Percentiles rank a stretch among this genome's conserved stretches.
These are phyloP conservation scores for Hanseniaspora hatyaiensis DNA, from an alignment of 805 yeast species.

Conservation along the genomic window DNA sequence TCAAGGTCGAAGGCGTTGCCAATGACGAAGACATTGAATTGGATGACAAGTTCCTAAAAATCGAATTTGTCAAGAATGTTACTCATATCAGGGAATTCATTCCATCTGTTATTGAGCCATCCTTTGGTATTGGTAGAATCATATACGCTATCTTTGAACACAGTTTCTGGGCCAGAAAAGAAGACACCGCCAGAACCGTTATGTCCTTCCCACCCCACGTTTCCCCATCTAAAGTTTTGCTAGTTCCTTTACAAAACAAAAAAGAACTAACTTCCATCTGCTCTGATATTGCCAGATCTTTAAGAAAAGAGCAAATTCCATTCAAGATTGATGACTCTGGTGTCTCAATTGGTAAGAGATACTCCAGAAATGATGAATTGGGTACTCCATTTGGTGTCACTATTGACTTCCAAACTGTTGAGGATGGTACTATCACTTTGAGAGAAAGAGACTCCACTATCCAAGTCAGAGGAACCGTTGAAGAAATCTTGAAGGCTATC, in stretches of 20 bases:
- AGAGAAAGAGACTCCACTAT: constrained; percentile 96
- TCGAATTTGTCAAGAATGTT: constrained; percentile 64
- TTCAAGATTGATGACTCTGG: constrained; percentile 95
- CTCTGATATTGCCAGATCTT: constrained; percentile 51
- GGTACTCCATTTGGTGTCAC: constrained; percentile 99
- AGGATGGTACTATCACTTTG: constrained; percentile 79
- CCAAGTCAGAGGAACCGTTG: constrained; percentile 86
- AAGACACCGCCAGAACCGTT: constrained; percentile 76
- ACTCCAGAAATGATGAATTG: constrained; percentile 94
- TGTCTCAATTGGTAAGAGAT: constrained; percentile 95
- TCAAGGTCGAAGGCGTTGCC: constrained; percentile 50
- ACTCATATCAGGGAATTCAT: constrained; percentile 91
- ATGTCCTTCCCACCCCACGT: constrained; percentile 87
- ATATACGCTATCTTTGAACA: constrained; percentile 89
- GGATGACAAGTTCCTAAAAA: constrained; percentile 57
- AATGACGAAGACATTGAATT: constrained; percentile 50
- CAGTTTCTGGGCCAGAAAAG: constrained; percentile 88
- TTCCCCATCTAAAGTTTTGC: constrained; percentile 93
- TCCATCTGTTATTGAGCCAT: constrained; percentile 97
- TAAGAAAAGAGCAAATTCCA: constrained; percentile 75
- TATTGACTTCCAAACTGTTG: constrained; percentile 83
- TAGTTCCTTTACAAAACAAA: constrained; percentile 86
- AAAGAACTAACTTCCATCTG: constrained; percentile 67
- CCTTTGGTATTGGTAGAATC: constrained; percentile 98
- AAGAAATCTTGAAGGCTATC: constrained; percentile 62